These are phyloP conservation scores for Bryopsis sp. DNA, from an alignment of 139 green algal species.

Conservation along the genomic window DNA sequence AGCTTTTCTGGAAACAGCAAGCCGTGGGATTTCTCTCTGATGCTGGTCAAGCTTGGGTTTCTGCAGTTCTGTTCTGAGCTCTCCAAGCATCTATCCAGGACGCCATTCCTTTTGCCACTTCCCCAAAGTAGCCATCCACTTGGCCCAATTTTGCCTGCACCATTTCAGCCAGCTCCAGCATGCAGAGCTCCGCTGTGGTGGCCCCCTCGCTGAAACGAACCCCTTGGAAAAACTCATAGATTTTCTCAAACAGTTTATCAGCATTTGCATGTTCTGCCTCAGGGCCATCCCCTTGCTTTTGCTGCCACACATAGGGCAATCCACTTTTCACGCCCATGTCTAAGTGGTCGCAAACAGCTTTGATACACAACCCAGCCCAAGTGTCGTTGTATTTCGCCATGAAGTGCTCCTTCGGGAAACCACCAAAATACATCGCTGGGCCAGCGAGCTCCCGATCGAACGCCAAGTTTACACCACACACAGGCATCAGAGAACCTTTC, in stretches of 20 bases:
- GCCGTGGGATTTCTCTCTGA: no score
- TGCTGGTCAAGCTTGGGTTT: no score
- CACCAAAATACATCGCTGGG: constrained; percentile 94
- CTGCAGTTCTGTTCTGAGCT: background rate
- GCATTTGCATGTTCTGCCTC: constrained; percentile 96
- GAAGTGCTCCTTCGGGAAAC: constrained; percentile 93
- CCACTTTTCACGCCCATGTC: constrained; percentile 88
- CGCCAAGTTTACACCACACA: constrained; percentile 89
- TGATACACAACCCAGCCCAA: constrained; percentile 95
- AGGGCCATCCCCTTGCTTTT: constrained; percentile 92
- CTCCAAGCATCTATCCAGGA: background rate
- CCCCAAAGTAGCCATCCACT: background rate
- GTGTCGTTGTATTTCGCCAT: constrained; percentile 95
- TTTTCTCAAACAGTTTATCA: constrained; percentile 94
- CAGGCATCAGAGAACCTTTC: constrained; percentile 91
- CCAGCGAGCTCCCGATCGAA: constrained; percentile 86
- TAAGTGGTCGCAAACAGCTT: constrained; percentile 95
- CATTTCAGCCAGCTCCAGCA: background rate
- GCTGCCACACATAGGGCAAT: constrained; percentile 95
- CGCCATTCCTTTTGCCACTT: background rate
- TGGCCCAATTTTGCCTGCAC: background rate
- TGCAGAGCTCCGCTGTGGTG: background rate
- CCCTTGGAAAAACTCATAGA: constrained; percentile 87
- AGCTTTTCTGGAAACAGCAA: no score
- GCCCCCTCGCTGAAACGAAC: constrained; percentile 49